phyloP scores from a whole-genome alignment of 2,329 filamentous ascomycete species.

The Aureobasidium sp. region DNA sequence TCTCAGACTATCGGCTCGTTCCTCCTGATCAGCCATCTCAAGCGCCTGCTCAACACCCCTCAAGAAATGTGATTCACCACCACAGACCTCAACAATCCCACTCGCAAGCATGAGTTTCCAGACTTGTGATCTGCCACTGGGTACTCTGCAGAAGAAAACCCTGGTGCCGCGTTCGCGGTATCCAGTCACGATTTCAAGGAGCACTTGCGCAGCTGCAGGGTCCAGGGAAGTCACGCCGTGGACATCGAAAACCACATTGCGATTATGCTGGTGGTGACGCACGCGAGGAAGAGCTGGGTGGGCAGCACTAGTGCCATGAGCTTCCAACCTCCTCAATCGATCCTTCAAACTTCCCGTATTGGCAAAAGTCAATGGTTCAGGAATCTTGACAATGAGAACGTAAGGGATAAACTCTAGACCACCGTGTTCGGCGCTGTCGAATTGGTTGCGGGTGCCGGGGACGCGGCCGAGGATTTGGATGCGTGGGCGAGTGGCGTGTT shows the following conservation, averaged over 20 bases:
- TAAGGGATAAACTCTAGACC: constrained; percentile 79
- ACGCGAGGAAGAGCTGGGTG: constrained; percentile 83
- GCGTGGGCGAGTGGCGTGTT: constrained; percentile 80
- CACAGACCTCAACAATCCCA: constrained; percentile 77
- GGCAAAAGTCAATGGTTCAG: constrained; percentile 91
- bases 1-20: constrained; percentile 20
- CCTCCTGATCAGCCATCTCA: constrained; percentile 67
- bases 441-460: constrained; percentile 65
- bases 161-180: constrained; percentile 71
- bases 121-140: constrained; percentile 44
- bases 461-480: constrained; percentile 94
- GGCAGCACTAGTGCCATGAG: constrained; percentile 76
- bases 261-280: constrained; percentile 69
- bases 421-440: constrained; percentile 74
- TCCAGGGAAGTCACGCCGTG: constrained; percentile 93
- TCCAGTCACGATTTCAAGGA: constrained; percentile 75
- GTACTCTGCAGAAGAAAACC: constrained; percentile 63
- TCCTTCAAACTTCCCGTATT: constrained; percentile 82
- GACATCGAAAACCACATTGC: constrained; percentile 92
- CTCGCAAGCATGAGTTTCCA: constrained; percentile 67
- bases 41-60: constrained; percentile 77
- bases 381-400: constrained; percentile 93
- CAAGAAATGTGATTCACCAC: constrained; percentile 71
- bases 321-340: constrained; percentile 71
- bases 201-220: constrained; percentile 83